Base-by-base conservation (phyloP, 768 basidiomycete genomes). In the Tulasnella sp. region DNA sequence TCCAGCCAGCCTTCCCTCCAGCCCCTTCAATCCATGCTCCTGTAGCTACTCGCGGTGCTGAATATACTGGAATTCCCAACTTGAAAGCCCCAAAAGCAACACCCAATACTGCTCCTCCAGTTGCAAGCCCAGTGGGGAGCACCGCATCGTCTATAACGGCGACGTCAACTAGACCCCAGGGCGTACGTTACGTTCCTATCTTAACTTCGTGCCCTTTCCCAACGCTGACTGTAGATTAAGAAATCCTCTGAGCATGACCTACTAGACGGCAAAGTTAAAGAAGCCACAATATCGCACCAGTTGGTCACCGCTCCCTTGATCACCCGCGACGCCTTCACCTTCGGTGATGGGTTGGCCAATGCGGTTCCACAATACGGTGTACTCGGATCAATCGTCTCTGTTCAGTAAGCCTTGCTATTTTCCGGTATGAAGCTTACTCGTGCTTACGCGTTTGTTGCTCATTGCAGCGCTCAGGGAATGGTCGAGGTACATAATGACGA, bases 321-420 rank as follows among this genome's bases (percentile, higher is more conserved):
- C 73, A 78, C 77, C 16, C 40, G 77, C 18, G 77, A 78, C 35
- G 77, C 73, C n/a, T 61, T 39, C 29, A 26, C 6, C 5, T 57
- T 29, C 26, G 69, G 23, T 16, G 46, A 46, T 37, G 77, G 77
- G 42, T 29, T 72, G 16, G 7, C 26, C 3, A 32, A 46, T 2
- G 0, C 44, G 5, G 42, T 78, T 32, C 77, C 86, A 0, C 92
- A 92, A 79, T 91, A 92, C 78, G 91, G 91, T 0, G 87, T 92
- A 0, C 80, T 92, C 0, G 91, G 92, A 0, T 85, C 86, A 2
- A 81, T 86, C 0, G 15, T 89, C 3, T 83, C 85, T 0, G 86
- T 86, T 42, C 84, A 87, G 90, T 90, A 79, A 78, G 85, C 82
- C 55, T 7, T 26, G 70, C 15, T 39, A 0, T 29, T 15, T 73